These are phyloP conservation scores for Ceratocystis harringtonii DNA, from an alignment of 2,329 filamentous ascomycete genomes.

Conservation along the genomic window DNA sequence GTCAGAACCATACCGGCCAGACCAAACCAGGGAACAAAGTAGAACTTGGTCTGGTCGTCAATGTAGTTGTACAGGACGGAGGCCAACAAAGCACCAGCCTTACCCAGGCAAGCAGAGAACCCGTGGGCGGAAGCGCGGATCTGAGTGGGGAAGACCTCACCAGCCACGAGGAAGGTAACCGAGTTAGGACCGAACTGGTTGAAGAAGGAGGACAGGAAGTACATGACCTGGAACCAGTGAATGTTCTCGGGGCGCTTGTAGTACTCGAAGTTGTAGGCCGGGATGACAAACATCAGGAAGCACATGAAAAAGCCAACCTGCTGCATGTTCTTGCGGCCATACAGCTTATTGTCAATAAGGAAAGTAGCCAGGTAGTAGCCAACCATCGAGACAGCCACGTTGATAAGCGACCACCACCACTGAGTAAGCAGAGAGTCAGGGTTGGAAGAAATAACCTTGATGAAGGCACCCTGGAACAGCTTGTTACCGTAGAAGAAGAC, in stretches of 20 bases:
- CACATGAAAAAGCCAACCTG: conserved; percentile 84
- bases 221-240: conserved; percentile 92
- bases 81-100: conserved; percentile 73
- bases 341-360: conserved; percentile 89
- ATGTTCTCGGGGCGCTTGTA: conserved; percentile 59
- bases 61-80: conserved; percentile 94
- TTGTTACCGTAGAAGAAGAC: conserved; percentile 99
- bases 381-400: conserved; percentile 68
- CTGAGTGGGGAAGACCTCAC: conserved; percentile 90
- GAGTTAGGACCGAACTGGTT: conserved; percentile 97
- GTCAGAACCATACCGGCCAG: conserved; percentile 74
- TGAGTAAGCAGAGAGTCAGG: conserved; percentile 62
- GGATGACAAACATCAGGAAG: conserved; percentile 86
- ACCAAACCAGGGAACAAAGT: conserved; percentile 91
- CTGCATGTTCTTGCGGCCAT: conserved; percentile 93
- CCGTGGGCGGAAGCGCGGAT: conserved; percentile 89
- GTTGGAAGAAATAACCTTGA: conserved; percentile 58
- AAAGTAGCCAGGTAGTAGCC: conserved; percentile 87
- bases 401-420: conserved; percentile 89
- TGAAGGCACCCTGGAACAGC: conserved; percentile 87
- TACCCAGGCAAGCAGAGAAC: conserved; percentile 82
- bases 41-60: conserved; percentile 66
- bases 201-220: conserved; percentile 96
- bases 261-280: conserved; percentile 76
- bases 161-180: conserved; percentile 90